Evolutionary conservation across 805 yeast genomes (phyloP), one percentile per base, ranked within the genome.

Genomic region (Candida loeiensis): DNA sequence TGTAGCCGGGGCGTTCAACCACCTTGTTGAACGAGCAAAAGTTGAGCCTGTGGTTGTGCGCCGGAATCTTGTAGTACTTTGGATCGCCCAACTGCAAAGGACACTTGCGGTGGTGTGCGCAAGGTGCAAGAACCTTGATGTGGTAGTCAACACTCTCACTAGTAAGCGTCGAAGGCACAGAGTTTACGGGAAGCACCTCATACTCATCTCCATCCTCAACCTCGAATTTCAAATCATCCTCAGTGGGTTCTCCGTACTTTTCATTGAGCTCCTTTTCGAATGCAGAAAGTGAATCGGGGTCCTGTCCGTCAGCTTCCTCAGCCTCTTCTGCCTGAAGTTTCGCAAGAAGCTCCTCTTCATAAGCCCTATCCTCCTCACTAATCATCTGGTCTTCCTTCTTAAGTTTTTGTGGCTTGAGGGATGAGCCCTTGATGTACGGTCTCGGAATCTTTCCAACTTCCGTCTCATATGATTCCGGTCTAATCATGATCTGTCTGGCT

Each of bases 401-500:
- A 15, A 63, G 36, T 36, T 54, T 60, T 39, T 66, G 72, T 1
- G 74, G 74, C 46, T 70, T 70, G 16, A 55, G 46, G 1, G 64
- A 47, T 0, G 78, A 69, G 1, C 81, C 80, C 25, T 74, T 69
- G 28, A 73, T 66, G 61, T 80, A 85, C 1, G 86, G 84, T 50
- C 89, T 68, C 22, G 93, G 89, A 22, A 80, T 72, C 52, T 82
- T 82, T 0, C 82, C 82, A 28, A 62, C 55, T 47, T 79, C 84
- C 9, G 62, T 60, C 5, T 61, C 69, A 49, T 69, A 70, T 4
- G 77, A 74, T 50, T 84, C 95, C 0, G 97, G 96, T 49, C 98
- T 77, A n/a, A 91, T 65, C 76, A 88, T 78, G 3, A 87, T 64
- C 58, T 91, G 96, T 53, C 99, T 73, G 4, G 97, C 96, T 39